Conservation (phyloP, 208 protist genomes). For the Trichomonas gallinae region DNA sequence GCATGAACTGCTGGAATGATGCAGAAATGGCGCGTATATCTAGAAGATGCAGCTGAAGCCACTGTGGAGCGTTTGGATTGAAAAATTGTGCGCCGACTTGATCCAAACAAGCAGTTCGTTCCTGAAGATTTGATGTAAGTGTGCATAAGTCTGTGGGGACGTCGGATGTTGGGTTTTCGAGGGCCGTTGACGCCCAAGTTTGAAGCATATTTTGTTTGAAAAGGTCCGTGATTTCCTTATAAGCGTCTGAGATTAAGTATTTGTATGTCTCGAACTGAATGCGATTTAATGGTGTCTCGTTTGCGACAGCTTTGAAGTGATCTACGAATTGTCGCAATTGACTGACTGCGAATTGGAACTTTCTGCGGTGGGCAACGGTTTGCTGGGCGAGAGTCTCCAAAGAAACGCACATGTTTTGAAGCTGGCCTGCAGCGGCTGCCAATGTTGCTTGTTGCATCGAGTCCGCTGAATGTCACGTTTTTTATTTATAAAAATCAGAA, state of each 20-base stretch:
- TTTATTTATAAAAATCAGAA: too few relatives aligned
- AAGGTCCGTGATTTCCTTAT: neutral
- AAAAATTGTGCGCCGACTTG: neutral
- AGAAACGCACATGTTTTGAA: neutral
- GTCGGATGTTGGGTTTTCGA: neutral
- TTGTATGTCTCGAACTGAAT: neutral
- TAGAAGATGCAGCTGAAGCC: neutral
- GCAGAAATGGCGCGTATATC: neutral
- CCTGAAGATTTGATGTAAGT: neutral
- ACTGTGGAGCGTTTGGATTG: neutral
- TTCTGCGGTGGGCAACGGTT: neutral
- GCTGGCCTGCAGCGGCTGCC: neutral
- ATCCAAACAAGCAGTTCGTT: neutral
- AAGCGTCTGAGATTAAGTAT: neutral
- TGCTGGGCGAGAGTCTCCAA: neutral
- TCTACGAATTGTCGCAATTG: neutral
- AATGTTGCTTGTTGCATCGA: neutral
- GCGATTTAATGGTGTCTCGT: neutral
- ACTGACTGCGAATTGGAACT: neutral
- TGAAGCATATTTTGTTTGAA: neutral
- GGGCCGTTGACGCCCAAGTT: neutral
- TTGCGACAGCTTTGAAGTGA: neutral
- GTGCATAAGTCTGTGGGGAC: neutral
- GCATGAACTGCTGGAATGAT: neutral
- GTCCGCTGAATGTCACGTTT: too few relatives aligned